Evolutionary conservation across 2,329 filamentous ascomycete genomes (phyloP).

Genomic region (Triangularia setosa): DNA sequence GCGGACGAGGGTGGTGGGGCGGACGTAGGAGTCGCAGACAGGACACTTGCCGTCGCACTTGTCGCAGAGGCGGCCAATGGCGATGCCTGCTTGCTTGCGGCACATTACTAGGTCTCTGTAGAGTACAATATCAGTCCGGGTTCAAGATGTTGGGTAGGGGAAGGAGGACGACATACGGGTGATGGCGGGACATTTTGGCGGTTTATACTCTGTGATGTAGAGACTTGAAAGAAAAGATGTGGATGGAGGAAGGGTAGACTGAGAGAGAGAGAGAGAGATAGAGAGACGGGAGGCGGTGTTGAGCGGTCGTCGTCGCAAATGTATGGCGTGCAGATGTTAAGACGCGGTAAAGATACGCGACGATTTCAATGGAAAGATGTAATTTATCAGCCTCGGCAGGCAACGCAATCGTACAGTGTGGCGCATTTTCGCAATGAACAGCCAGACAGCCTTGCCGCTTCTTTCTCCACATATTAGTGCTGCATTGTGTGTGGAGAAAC

Average conservation of each 20-base stretch:
- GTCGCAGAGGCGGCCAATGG: conserved; percentile 97
- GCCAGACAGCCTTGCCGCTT: neutral
- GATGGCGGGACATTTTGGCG: conserved; percentile 77
- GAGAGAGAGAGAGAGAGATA: neutral
- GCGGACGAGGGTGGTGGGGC: conserved; percentile 91
- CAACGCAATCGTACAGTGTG: neutral
- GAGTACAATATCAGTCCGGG: conserved; percentile 13
- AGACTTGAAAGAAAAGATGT: neutral
- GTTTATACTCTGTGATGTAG: neutral
- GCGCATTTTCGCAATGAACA: neutral
- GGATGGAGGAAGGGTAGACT: neutral
- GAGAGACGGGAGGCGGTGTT: neutral
- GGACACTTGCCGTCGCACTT: conserved; percentile 99
- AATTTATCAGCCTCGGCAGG: conserved; percentile 7
- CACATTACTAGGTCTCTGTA: conserved; percentile 96
- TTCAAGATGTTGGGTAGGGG: conserved; percentile 6
- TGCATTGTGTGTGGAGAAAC: neutral
- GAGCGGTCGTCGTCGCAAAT: neutral
- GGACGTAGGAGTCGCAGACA: conserved; percentile 98
- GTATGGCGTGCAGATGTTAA: neutral
- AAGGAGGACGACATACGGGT: conserved; percentile 65
- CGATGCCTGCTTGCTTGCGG: conserved; percentile 95
- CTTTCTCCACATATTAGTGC: neutral
- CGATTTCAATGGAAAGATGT: neutral
- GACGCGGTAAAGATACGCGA: conserved; percentile 1